Evolutionary conservation across 208 protist genomes (phyloP), one percentile per base, ranked within the genome.

Genomic region (Wallacemonas collosoma): DNA sequence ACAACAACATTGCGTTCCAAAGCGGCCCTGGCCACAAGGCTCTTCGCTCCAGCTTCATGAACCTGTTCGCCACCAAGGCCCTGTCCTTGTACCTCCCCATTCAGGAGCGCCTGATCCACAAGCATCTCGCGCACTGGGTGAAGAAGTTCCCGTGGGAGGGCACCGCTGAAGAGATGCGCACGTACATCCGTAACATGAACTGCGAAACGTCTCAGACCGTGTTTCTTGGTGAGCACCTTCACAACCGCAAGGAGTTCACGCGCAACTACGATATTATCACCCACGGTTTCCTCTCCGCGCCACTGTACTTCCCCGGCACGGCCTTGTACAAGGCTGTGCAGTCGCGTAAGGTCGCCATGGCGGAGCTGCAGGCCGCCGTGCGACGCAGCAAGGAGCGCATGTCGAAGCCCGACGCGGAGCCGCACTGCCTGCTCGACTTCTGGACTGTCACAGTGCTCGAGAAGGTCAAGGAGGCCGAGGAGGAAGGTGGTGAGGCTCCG

Each of bases 191-290:
- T 74, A 83, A 93, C 45, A 81, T 98, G 76, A 98, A 98, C 82
- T 91, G 95, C 77, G 82, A 92, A 61, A 98, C 94, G 35, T 98
- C 93, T 17, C 88, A 94, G 71, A 91, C 85, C 43, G 95, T 98
- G 5, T 98, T 98, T 75, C 75, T 97, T 15, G 96, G 95, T 45
- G 85, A 93, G 63, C 95, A 98, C 75, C 83, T 98, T 50, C 82
- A 89, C 80, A 89, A 91, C 76, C 75, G 77, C 53, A 75, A 77
- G 2, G 80, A 95, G 80, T 98, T 98, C 81, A 93, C 93, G 45
- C 76, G 83, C 76, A 91, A 95, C 80, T 98, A 98, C 87, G 85
- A 97, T 69, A 88, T 85, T 62, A 98, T 98, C 85, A 98, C 93
- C 61, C 81, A 93, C 40, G 96, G 93, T 73, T 97, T 98, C 80